Percentiles rank a stretch among this genome's conserved stretches.
Conservation (phyloP, 2,329 filamentous ascomycete genomes). For the Penicillium sp. region DNA sequence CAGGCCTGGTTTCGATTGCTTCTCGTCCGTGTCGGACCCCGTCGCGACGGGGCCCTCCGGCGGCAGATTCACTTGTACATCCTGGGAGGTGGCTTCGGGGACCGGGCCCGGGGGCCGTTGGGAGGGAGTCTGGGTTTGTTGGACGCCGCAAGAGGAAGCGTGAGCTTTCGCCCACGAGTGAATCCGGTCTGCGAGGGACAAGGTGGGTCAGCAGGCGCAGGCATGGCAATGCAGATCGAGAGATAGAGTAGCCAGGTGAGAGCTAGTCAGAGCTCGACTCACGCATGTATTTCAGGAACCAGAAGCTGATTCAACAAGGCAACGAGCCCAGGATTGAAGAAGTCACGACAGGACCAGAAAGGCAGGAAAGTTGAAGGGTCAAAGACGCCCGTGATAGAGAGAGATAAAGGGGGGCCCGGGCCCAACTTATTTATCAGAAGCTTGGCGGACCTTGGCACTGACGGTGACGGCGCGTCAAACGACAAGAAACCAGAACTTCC, state of each 20-base stretch:
- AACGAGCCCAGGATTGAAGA: no score
- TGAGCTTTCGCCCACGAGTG: slow-evolving; percentile 44
- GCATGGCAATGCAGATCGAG: not conserved
- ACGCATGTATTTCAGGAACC: slow-evolving; percentile 39
- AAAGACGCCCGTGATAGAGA: slow-evolving; percentile 1
- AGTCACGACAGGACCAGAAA: no score
- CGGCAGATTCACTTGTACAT: slow-evolving; percentile 32
- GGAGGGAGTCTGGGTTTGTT: slow-evolving; percentile 2
- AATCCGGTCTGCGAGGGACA: slow-evolving; percentile 34
- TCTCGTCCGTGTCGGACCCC: slow-evolving; percentile 22
- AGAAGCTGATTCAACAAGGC: slow-evolving; percentile 22
- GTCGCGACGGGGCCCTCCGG: slow-evolving; percentile 12
- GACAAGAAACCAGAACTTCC: no score
- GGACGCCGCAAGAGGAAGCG: slow-evolving; percentile 26
- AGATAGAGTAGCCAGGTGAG: no score
- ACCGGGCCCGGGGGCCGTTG: slow-evolving; percentile 6
- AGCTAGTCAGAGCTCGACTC: no score
- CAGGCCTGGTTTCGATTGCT: slow-evolving; percentile 22
- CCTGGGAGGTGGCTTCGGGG: slow-evolving; percentile 14
- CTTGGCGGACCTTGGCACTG: slow-evolving; percentile 5
- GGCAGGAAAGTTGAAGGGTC: slow-evolving; percentile 9
- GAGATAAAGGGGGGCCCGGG: not conserved
- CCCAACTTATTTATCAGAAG: slow-evolving; percentile 14
- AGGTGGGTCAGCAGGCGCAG: slow-evolving; percentile 3
- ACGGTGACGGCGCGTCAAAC: no score